Percentiles rank a stretch among this genome's conserved stretches.
Evolutionary conservation across 2,329 filamentous ascomycete genomes (phyloP).

Genomic region (Aspergillus brunneoviolaceus): DNA sequence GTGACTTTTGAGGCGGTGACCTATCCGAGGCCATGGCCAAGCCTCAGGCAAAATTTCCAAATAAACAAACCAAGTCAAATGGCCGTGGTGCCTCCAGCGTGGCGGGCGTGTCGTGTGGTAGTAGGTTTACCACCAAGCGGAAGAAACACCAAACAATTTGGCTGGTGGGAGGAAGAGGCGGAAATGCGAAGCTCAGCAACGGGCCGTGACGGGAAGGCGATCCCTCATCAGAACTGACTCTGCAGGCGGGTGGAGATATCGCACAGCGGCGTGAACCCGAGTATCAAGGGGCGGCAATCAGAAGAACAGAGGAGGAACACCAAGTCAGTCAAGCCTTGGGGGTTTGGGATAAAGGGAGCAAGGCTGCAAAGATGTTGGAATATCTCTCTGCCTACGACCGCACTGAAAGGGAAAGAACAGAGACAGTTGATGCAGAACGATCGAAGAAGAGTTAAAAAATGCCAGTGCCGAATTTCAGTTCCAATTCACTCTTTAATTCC

Average conservation of each 20-base stretch:
- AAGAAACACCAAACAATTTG: constrained; percentile 21
- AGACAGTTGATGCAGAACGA: not conserved
- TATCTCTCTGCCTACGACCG: not conserved
- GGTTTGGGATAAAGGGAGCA: constrained; percentile 17
- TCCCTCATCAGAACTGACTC: constrained; percentile 23
- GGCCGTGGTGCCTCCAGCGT: constrained; percentile 22
- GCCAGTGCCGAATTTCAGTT: constrained; percentile 18
- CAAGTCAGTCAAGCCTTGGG: constrained; percentile 1
- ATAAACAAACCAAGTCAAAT: constrained; percentile 15
- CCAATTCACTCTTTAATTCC: constrained; percentile 10
- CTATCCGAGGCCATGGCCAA: constrained; percentile 33
- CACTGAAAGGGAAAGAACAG: not conserved
- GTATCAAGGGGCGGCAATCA: constrained; percentile 15
- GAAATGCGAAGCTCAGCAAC: constrained; percentile 26
- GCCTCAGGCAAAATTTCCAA: constrained; percentile 23
- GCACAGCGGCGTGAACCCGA: constrained; percentile 21
- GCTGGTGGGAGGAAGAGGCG: constrained; percentile 14
- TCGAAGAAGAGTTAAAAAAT: not conserved
- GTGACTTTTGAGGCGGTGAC: constrained; percentile 29
- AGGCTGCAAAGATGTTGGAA: constrained; percentile 13
- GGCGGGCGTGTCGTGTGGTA: constrained; percentile 13
- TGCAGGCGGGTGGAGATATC: constrained; percentile 16
- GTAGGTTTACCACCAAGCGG: constrained; percentile 7
- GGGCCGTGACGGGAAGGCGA: constrained; percentile 27
- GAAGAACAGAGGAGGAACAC: constrained; percentile 2